Evolutionary conservation across 129 eudicot genomes (phyloP).

Genomic region (Tanacetum coccineum): DNA sequence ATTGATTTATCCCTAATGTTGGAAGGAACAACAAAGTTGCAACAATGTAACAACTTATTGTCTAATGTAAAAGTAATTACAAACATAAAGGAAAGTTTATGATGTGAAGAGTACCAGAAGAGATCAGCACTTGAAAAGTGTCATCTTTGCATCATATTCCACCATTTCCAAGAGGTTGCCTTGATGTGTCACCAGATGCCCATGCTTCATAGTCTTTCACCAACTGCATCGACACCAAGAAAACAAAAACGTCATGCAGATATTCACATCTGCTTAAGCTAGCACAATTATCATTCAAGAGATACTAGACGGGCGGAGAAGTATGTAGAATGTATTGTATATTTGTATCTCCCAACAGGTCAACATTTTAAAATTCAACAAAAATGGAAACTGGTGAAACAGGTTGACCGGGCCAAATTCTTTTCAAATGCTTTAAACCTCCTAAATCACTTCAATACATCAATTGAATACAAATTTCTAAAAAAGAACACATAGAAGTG

Average conservation of each 20-base stretch:
- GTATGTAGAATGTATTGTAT: neutral
- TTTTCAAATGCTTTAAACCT: neutral
- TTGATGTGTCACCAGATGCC: slow-evolving; percentile 92
- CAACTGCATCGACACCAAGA: slow-evolving; percentile 44
- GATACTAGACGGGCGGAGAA: neutral
- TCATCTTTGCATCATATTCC: slow-evolving; percentile 37
- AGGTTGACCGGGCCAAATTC: neutral
- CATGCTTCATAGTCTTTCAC: slow-evolving; percentile 90
- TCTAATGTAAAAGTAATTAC: slow-evolving; percentile 14
- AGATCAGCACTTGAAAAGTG: neutral
- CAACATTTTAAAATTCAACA: neutral
- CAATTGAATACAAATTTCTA: neutral
- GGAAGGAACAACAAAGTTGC: neutral
- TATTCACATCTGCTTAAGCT: neutral
- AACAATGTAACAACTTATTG: neutral
- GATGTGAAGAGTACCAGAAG: slow-evolving; percentile 10
- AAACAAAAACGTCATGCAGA: neutral
- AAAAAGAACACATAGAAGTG: too few species aligned
- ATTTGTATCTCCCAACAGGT: neutral
- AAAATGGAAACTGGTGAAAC: neutral
- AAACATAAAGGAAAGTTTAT: slow-evolving; percentile 8
- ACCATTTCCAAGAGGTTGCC: slow-evolving; percentile 96
- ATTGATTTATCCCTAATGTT: neutral
- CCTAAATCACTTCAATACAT: neutral
- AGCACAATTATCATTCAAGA: slow-evolving; percentile 1